Conservation (phyloP, 148 eudicot species). For the Rhododendron williamsianum region DNA sequence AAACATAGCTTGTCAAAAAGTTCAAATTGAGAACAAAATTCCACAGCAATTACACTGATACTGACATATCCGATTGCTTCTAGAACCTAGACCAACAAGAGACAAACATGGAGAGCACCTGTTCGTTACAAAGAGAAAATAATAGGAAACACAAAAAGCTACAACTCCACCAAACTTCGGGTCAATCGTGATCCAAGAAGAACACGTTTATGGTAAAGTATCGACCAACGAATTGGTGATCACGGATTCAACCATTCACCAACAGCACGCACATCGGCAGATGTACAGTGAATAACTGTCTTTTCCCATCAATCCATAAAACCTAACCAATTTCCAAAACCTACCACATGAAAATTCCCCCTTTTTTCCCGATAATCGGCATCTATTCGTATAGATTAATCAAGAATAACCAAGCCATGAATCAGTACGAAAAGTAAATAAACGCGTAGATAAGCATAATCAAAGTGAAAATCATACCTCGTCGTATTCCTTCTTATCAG, state of each 20-base stretch:
- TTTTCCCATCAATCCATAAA: background rate
- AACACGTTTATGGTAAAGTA: background rate
- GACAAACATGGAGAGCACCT: background rate
- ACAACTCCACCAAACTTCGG: background rate
- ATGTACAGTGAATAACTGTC: background rate
- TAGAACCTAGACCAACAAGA: background rate
- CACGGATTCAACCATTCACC: background rate
- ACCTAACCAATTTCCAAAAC: background rate
- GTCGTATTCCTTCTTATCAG: constrained; percentile 70
- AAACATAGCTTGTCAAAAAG: background rate
- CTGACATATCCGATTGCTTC: background rate
- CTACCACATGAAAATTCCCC: background rate
- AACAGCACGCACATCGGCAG: background rate
- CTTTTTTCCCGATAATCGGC: background rate
- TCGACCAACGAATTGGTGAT: background rate
- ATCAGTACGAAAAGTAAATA: background rate
- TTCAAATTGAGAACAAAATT: background rate
- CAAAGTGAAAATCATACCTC: constrained; percentile 34
- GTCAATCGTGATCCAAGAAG: background rate
- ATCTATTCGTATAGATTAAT: background rate
- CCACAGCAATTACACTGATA: background rate
- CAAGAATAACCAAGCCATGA: background rate
- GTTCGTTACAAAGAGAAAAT: background rate
- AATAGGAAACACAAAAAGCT: background rate
- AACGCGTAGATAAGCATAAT: background rate